phyloP scores from a whole-genome alignment of 1,139 yeast genomes.

The Wickerhamomyces sp. region DNA sequence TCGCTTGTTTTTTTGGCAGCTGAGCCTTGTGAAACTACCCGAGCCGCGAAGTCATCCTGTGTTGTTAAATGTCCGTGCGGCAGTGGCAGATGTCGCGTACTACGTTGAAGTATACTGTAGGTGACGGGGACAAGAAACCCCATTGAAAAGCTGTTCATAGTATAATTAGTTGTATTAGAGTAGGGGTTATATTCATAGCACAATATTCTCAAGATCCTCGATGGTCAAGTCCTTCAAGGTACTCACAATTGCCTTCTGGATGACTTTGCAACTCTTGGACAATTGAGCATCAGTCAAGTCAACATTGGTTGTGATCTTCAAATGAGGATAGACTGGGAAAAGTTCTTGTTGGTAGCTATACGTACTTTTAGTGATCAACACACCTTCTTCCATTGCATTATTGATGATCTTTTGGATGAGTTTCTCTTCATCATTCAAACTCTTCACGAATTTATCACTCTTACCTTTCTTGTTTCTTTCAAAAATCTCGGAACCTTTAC shows the following conservation, averaged over 20 bases:
- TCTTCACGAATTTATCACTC: slow-evolving; percentile 30
- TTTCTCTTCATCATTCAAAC: slow-evolving; percentile 54
- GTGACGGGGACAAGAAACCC: no score
- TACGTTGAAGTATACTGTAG: no score
- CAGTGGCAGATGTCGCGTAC: no score
- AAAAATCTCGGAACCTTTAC: slow-evolving; percentile 20
- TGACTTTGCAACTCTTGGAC: slow-evolving; percentile 27
- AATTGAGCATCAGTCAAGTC: slow-evolving; percentile 54
- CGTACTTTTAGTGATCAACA: slow-evolving; percentile 67
- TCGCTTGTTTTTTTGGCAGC: no score
- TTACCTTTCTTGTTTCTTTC: slow-evolving; percentile 26
- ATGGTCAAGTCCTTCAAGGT: slow-evolving; percentile 4
- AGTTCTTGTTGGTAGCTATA: slow-evolving; percentile 69
- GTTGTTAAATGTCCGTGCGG: no score
- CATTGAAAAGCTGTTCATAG: no score
- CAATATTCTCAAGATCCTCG: neutral
- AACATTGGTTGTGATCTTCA: slow-evolving; percentile 56
- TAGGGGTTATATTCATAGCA: neutral
- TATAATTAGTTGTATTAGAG: neutral
- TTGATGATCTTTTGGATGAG: slow-evolving; percentile 63
- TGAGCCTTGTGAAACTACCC: no score
- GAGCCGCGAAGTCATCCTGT: no score
- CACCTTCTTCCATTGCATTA: slow-evolving; percentile 41
- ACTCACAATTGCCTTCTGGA: slow-evolving; percentile 12
- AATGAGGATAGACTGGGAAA: slow-evolving; percentile 70